Base-by-base conservation (phyloP, 495 filamentous ascomycete genomes). In the Podospora australis region DNA sequence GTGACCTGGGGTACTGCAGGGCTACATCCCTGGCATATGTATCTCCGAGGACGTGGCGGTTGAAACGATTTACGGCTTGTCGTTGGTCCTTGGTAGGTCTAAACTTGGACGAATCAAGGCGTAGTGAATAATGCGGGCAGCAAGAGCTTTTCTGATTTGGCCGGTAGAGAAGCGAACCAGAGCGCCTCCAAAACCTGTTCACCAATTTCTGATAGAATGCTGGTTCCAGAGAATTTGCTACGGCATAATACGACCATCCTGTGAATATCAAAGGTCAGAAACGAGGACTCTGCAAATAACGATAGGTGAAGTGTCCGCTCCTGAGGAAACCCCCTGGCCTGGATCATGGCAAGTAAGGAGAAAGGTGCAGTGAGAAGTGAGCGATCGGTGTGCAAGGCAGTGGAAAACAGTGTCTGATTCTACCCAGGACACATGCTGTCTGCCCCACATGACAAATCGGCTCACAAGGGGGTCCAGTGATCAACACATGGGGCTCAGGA, bases 111-210 rank as follows among this genome's bases (percentile, higher is more conserved):
- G 82, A 84, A 60, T 91, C 83, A 39, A 96, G 74, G 44, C 92
- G 83, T 53, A 97, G 82, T 1, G 90, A 94, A 64, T 97, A 96
- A 53, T 95, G 88, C n/a, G 90, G 88, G 62, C 92, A 98, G 60
- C 92, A 98, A 47, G 88, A 87, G 46, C 81, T 69, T 38, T 69
- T 76, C 57, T 83, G 79, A 65, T 97, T 88, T 46, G 88, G 92
- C 55, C 92, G 88, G 72, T 98, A 98, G 54, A 96, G 78, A n/a
- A 91, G 71, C n/a, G 73, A 79, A 7, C 67, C 77, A 44, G 81
- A 96, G 69, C 92, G 78, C 67, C 92, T 81, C 90, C 90, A 98
- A 53, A 89, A 90, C 47, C 87, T 80, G 68, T 95, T 81, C 46
- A 96, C 70, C 10, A 98, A 77, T 44, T 67, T 66, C 60, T 95